These are phyloP conservation scores for Trametes cinnabarina DNA, from an alignment of 768 basidiomycete genomes.

Conservation along the genomic window DNA sequence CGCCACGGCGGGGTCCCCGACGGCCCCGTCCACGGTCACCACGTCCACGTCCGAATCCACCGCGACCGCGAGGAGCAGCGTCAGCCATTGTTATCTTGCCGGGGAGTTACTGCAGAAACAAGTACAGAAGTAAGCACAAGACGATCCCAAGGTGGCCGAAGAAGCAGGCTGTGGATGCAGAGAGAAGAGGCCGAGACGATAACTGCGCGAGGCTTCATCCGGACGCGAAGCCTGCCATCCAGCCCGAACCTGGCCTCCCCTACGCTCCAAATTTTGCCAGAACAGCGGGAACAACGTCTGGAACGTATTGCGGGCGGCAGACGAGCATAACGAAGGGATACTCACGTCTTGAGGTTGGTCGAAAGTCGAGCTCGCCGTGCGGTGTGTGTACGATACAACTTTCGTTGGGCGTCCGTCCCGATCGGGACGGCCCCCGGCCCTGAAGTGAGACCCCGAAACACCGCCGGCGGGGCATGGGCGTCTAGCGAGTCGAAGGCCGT, in stretches of 20 bases:
- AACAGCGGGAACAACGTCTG: not conserved
- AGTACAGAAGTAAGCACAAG: constrained; percentile 24
- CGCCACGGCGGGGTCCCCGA: constrained; percentile 87
- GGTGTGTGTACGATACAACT: constrained; percentile 19
- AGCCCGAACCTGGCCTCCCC: constrained; percentile 1
- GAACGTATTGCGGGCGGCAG: not conserved
- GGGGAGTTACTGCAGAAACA: constrained; percentile 17
- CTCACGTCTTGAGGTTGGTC: constrained; percentile 40
- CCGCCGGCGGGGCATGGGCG: not conserved
- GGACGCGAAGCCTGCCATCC: constrained; percentile 10
- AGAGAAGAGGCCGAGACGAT: not conserved
- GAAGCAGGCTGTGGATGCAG: not conserved
- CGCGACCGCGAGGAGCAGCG: constrained; percentile 72
- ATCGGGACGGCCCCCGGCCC: constrained; percentile 15
- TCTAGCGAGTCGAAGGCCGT: not conserved
- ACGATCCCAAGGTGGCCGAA: not conserved
- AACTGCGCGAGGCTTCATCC: constrained; percentile 13
- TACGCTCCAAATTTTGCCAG: not conserved
- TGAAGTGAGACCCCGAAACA: constrained; percentile 4
- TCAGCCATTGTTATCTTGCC: constrained; percentile 67
- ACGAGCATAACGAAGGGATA: constrained; percentile 20
- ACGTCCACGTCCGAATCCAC: constrained; percentile 79
- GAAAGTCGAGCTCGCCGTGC: constrained; percentile 30
- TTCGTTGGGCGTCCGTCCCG: constrained; percentile 13
- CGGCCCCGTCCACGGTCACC: constrained; percentile 69